These are phyloP conservation scores for Xylaria sp. DNA, from an alignment of 2,329 filamentous ascomycete species.

Conservation along the genomic window DNA sequence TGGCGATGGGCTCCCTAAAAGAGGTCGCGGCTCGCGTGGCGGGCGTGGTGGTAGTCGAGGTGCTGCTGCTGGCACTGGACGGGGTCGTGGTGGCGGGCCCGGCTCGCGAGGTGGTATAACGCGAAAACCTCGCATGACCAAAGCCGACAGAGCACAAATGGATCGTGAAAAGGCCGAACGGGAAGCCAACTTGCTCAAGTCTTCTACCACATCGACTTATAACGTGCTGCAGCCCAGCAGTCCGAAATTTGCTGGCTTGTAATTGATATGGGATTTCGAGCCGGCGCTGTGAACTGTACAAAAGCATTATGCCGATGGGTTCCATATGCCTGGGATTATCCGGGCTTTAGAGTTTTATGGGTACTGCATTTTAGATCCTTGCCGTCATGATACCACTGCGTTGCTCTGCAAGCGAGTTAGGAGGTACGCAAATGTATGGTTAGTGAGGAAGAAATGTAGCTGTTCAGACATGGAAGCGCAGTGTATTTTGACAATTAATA, in stretches of 20 bases:
- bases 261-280: constrained; percentile 17
- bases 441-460: constrained; percentile 5
- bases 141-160: constrained; percentile 83
- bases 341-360: constrained; percentile 5
- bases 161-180: constrained; percentile 84
- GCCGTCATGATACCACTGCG: constrained; percentile 29
- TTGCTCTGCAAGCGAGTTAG: constrained; percentile 8
- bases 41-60: constrained; percentile 66
- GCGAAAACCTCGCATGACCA: constrained; percentile 86
- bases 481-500: constrained; percentile 23
- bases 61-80: constrained; percentile 65
- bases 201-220: constrained; percentile 46
- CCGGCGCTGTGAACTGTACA: constrained; percentile 29
- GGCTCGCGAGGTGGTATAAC: constrained; percentile 74
- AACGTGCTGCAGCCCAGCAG: constrained; percentile 50
- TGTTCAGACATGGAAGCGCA: constrained; percentile 4
- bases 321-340: constrained; percentile 6
- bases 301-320: constrained; percentile 4
- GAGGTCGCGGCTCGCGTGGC: constrained; percentile 65
- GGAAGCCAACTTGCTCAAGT: constrained; percentile 58
- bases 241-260: constrained; percentile 51
- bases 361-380: constrained; percentile 31
- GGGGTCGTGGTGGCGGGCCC: constrained; percentile 51
- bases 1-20: constrained; percentile 77
- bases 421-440: constrained; percentile 19